Evolutionary conservation across 2,329 filamentous ascomycete species (phyloP).

Genomic region (Trichocomaceae sp.): DNA sequence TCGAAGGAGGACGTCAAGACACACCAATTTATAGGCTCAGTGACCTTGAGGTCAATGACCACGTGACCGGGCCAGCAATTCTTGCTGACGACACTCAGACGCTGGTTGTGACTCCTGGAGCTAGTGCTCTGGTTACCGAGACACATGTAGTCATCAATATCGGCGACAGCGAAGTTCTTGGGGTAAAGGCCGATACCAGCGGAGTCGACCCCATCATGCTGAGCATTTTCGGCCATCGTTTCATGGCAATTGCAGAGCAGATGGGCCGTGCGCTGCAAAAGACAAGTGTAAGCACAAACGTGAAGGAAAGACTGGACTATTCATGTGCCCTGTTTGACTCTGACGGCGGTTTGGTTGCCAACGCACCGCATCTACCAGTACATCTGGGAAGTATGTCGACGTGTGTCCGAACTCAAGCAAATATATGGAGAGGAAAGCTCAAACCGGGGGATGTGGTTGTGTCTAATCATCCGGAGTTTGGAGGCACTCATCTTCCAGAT

Average conservation of each 20-base stretch:
- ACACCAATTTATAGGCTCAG: slow-evolving; percentile 80
- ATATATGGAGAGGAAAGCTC: slow-evolving; percentile 70
- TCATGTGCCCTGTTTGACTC: slow-evolving; percentile 70
- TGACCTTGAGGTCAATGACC: slow-evolving; percentile 64
- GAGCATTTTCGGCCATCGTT: slow-evolving; percentile 72
- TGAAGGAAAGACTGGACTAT: slow-evolving; percentile 71
- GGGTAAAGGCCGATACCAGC: slow-evolving; percentile 43
- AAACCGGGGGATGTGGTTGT: slow-evolving; percentile 71
- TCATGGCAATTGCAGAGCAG: slow-evolving; percentile 81
- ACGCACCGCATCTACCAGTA: slow-evolving; percentile 70
- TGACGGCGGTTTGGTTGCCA: slow-evolving; percentile 65
- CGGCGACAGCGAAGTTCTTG: slow-evolving; percentile 46
- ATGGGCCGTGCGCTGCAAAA: slow-evolving; percentile 76
- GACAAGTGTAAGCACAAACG: slow-evolving; percentile 71
- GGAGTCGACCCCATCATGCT: slow-evolving; percentile 70
- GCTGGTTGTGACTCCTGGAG: slow-evolving; percentile 70
- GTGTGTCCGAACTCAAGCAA: slow-evolving; percentile 66
- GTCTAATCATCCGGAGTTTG: slow-evolving; percentile 72
- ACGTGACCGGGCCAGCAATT: slow-evolving; percentile 73
- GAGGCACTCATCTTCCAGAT: slow-evolving; percentile 71
- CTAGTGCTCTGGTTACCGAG: slow-evolving; percentile 66
- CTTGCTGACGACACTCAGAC: slow-evolving; percentile 69
- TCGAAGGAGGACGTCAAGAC: slow-evolving; percentile 69
- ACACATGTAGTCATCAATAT: slow-evolving; percentile 81
- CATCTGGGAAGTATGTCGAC: slow-evolving; percentile 76